Evolutionary conservation across 2,329 filamentous ascomycete genomes (phyloP), one percentile per base, ranked within the genome.

Genomic region (Setomelanomma holmii): DNA sequence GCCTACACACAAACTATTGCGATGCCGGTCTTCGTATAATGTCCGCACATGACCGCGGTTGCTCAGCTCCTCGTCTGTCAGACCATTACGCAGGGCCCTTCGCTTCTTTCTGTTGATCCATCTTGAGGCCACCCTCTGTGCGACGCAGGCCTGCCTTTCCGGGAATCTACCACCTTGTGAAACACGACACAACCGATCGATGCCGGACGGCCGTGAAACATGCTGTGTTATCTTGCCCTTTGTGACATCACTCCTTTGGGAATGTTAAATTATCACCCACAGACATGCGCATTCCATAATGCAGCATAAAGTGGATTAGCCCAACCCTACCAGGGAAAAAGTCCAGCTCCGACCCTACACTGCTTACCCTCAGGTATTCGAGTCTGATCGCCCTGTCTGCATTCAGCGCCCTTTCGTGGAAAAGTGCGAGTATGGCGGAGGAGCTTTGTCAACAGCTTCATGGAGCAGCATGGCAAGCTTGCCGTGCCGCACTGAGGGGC

Each of bases 161-260:
- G 45, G 53, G 46, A 41, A 39, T 40, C 45, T 20, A n/a, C 34
- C 20, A 53, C 16, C 48, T 22, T 30, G 58, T 61, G 58, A 61
- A 61, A 61, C 58, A 49, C 52, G 39, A 46, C 35, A 52, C 45
- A 38, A 39, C 30, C 40, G 45, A 54, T 56, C 52, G 36, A 40
- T 40, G 24, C 41, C 41, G 35, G 14, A n/a, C n/a, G 30, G 39
- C 33, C 22, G 21, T 40, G 30, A 55, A 34, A 55, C 55, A 51
- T 44, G 40, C 49, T 43, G 52, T 48, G 44, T 49, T 27, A 33
- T 35, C 16, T 27, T 45, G 43, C 33, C 20, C 33, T 45, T 23
- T 27, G 23, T 34, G 20, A n/a, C 22, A 30, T 30, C 12, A 30
- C 24, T 12, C 12, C 12, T 30, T 12, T 30, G n/a, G n/a, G n/a